Evolutionary conservation across 768 basidiomycete genomes (phyloP), one percentile per base, ranked within the genome.

Genomic region (Fistulinella prunicolor): DNA sequence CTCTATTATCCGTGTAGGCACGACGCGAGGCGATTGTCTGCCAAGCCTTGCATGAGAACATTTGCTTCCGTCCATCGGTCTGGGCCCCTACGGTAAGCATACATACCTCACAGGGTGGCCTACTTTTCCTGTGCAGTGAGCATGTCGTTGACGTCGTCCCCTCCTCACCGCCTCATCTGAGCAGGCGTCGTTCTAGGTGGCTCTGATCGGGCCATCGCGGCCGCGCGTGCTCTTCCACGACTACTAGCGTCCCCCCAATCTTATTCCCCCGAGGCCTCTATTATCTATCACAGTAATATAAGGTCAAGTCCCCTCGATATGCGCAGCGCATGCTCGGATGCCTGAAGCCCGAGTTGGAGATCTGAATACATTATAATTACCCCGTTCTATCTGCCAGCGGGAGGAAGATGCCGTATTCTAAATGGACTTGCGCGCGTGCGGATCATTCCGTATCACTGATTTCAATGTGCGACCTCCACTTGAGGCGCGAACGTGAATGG

Each of bases 371-470:
- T n/a, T n/a, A n/a, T n/a, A n/a, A n/a, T 28, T 28, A 28, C 10
- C 26, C 26, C 26, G 26, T 28, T 28, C 10, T 28, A 28, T 28
- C 26, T 28, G 26, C 26, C 26, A 28, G 6, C 26, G 6, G 6
- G 6, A 6, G 6, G 10, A 10, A 28, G 26, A 28, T 10, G 26
- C 26, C 26, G 10, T 6, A 28, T 10, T 28, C 26, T 28, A 28
- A 28, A 28, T 28, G 26, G 26, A 10, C 26, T 6, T 28, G 6
- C 10, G 26, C n/a, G n/a, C n/a, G n/a, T 42, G 47, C 60, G 62
- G 62, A 63, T 65, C 62, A 62, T 57, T 39, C 62, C 62, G 62
- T 52, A 6, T 10, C 26, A 28, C 10, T 6, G 6, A 28, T 28
- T 28, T 10, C n/a, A n/a, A n/a, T n/a, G n/a, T n/a, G n/a, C n/a